A percentile compares a stretch with the other conserved stretches of the same genome.
Evolutionary conservation across 2,329 filamentous ascomycete genomes (phyloP).

Genomic region (Sporothrix humicola): DNA sequence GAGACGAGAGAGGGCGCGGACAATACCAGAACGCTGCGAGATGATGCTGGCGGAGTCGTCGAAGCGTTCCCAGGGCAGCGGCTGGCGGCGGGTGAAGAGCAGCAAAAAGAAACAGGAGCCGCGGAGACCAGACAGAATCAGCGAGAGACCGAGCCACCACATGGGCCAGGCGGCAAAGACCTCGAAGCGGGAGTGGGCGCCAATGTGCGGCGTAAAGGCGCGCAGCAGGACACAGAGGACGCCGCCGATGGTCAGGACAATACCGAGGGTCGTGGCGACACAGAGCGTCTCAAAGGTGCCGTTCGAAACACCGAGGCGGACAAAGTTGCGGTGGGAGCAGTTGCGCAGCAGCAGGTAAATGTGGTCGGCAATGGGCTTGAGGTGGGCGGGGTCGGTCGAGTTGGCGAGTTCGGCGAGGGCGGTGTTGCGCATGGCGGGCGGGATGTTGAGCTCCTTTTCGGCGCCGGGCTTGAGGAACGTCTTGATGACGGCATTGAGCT

Average conservation of each 20-base stretch:
- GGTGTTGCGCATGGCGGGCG: conserved; percentile 49
- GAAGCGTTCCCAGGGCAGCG: conserved; percentile 55
- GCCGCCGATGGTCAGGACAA: conserved; percentile 49
- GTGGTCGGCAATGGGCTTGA: conserved; percentile 54
- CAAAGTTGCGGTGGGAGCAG: conserved; percentile 57
- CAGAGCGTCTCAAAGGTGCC: conserved; percentile 57
- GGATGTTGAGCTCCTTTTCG: conserved; percentile 56
- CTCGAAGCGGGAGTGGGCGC: conserved; percentile 51
- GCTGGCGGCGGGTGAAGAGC: conserved; percentile 53
- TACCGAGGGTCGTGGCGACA: conserved; percentile 52
- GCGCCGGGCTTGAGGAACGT: conserved; percentile 51
- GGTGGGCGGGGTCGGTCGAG: conserved; percentile 48
- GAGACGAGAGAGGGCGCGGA: conserved; percentile 46
- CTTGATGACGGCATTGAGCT: conserved; percentile 49
- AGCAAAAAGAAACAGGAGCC: conserved; percentile 56
- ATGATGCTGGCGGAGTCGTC: conserved; percentile 46
- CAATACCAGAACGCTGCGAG: conserved; percentile 41
- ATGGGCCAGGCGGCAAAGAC: conserved; percentile 53
- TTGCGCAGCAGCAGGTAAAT: conserved; percentile 54
- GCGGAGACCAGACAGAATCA: conserved; percentile 53
- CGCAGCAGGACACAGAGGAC: conserved; percentile 50
- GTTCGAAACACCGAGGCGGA: conserved; percentile 60
- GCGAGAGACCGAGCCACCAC: conserved; percentile 53
- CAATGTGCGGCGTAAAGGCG: conserved; percentile 48
- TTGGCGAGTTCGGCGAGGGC: conserved; percentile 47